Evolutionary conservation across 352 stramenopile genomes (phyloP), one percentile per base, ranked within the genome.

Genomic region (Stramenopiles sp.): DNA sequence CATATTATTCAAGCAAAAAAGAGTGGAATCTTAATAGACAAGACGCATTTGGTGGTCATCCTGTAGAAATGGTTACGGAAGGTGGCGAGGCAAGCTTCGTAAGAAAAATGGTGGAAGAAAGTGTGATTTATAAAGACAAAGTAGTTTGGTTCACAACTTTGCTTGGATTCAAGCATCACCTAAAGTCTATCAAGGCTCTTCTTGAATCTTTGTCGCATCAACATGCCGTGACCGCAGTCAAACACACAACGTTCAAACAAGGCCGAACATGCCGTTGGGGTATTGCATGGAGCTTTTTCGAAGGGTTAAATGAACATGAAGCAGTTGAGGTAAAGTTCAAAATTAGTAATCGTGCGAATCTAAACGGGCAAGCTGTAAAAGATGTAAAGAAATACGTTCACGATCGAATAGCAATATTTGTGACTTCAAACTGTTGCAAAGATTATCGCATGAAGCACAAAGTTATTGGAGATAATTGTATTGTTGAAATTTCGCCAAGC

Each of bases 21-120:
- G 82, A 87, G 80, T 83, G 83, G 82, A 4, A 8, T 71, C 32
- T 32, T 7, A 81, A 32, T 30, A 25, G 25, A 80, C 25, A 25
- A 32, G n/a, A 33, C 25, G 25, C 25, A 25, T 80, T 71, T 25
- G n/a, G 75, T 80, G 75, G 25, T 25, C 67, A 25, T 55, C n/a
- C n/a, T n/a, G n/a, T n/a, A n/a, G 91, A 96, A 83, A 95, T 96
- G 92, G 88, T 91, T 0, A 92, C 88, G 81, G 86, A 89, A 4
- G 94, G 93, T 67, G 95, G 95, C 1, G 95, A 99, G 84, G 87
- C 97, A 22, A 91, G 89, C 1, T 99, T 98, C 86, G 92, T 98
- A 44, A 85, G 83, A 0, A 87, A 89, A 44, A 97, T 98, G 84
- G 93, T 99, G 80, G 76, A 84, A 22, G 94, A 98, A 80, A 97